phyloP scores from a whole-genome alignment of 805 yeast species.

The Wickerhamiella brachini region DNA sequence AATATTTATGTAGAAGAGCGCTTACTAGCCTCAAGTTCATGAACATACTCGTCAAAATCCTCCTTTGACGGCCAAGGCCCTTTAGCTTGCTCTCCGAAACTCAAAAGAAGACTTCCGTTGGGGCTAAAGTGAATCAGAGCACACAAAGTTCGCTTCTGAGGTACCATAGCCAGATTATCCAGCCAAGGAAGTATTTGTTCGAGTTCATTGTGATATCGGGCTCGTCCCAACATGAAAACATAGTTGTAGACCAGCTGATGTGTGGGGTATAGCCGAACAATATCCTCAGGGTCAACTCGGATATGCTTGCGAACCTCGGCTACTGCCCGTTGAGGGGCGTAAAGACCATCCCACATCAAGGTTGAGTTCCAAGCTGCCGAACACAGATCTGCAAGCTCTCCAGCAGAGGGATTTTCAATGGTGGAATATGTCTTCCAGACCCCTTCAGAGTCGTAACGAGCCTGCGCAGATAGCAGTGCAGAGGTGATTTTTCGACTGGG shows the following conservation, averaged over 20 bases:
- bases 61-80: conserved; percentile 19
- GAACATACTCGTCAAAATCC: neutral
- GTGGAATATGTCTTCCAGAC: conserved; percentile 26
- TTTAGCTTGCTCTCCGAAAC: conserved; percentile 16
- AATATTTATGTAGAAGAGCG: neutral
- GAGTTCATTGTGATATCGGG: conserved; percentile 36
- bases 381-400: conserved; percentile 33
- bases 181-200: conserved; percentile 40
- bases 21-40: neutral
- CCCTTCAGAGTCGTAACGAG: conserved; percentile 4
- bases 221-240: conserved; percentile 35
- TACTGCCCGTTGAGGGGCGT: conserved; percentile 48
- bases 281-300: conserved; percentile 25
- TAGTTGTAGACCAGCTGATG: conserved; percentile 39
- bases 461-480: conserved; percentile 22
- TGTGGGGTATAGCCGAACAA: conserved; percentile 31
- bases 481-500: conserved; percentile 15
- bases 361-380: conserved; percentile 29
- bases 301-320: conserved; percentile 37
- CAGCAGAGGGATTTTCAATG: conserved; percentile 18
- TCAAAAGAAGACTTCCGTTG: conserved; percentile 18
- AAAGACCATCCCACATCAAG: conserved; percentile 35
- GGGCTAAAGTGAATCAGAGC: conserved; percentile 26
- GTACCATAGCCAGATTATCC: conserved; percentile 34
- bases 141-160: conserved; percentile 29